phyloP scores from a whole-genome alignment of 805 yeast species.

The Saturnispora ahearnii region DNA sequence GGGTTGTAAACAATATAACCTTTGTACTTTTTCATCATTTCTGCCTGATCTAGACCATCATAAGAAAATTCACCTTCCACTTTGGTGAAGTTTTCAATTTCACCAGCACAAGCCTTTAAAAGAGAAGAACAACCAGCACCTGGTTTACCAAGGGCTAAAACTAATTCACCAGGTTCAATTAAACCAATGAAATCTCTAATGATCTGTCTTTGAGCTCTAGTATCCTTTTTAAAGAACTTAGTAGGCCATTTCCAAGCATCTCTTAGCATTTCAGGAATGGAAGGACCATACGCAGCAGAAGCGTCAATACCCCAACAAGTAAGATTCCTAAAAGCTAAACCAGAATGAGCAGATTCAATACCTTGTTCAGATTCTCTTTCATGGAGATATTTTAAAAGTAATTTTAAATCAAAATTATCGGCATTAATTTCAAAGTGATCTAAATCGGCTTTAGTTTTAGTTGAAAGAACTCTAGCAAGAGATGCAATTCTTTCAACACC shows the following conservation, averaged over 20 bases:
- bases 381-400: conserved; percentile 32
- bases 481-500: conserved; percentile 33
- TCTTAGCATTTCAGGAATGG: conserved; percentile 36
- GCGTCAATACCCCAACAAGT: conserved; percentile 44
- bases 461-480: conserved; percentile 42
- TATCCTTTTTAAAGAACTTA: conserved; percentile 26
- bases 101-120: conserved; percentile 53
- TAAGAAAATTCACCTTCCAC: conserved; percentile 50
- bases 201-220: conserved; percentile 28
- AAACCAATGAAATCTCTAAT: conserved; percentile 36
- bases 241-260: conserved; percentile 25
- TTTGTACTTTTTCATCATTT: conserved; percentile 50
- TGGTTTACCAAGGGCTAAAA: conserved; percentile 62
- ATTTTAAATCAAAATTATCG: conserved; percentile 38
- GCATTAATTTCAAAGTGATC: conserved; percentile 36
- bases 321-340: conserved; percentile 38
- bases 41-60: conserved; percentile 51
- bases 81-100: conserved; percentile 34
- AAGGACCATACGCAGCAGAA: conserved; percentile 43
- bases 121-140: conserved; percentile 77
- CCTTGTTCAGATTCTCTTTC: conserved; percentile 35
- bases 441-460: conserved; percentile 38
- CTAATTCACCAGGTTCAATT: conserved; percentile 53
- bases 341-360: conserved; percentile 40
- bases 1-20: conserved; percentile 50